Conservation (phyloP, 2,329 filamentous ascomycete genomes). For the Aureobasidium sp. region DNA sequence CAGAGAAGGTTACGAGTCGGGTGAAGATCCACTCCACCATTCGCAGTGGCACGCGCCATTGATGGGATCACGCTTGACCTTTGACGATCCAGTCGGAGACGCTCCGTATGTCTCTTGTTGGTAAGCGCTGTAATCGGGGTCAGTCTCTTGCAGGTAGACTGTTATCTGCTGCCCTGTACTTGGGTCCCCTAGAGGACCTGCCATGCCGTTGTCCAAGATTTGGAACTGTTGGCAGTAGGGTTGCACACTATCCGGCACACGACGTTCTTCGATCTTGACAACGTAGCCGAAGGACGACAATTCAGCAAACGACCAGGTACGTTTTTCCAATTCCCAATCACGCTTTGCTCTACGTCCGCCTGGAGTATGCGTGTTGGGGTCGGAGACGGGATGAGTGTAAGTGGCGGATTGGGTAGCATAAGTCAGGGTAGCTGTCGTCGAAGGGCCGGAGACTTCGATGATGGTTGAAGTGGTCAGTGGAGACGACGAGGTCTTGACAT, state of each 20-base stretch:
- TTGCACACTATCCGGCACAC: slow-evolving; percentile 37
- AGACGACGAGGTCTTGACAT: not conserved
- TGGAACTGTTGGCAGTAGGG: slow-evolving; percentile 60
- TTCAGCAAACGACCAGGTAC: slow-evolving; percentile 1
- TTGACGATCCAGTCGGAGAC: not conserved
- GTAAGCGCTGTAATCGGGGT: slow-evolving; percentile 26
- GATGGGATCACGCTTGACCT: slow-evolving; percentile 15
- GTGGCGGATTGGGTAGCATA: not conserved
- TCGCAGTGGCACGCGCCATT: slow-evolving; percentile 28
- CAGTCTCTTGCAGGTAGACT: slow-evolving; percentile 32
- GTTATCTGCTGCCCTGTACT: slow-evolving; percentile 28
- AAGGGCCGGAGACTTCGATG: slow-evolving; percentile 9
- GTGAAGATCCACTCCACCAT: slow-evolving; percentile 24
- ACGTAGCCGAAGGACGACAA: slow-evolving; percentile 38
- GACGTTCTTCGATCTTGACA: slow-evolving; percentile 58
- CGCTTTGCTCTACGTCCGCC: not conserved
- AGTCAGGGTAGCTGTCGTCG: slow-evolving; percentile 18
- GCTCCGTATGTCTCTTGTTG: slow-evolving; percentile 9
- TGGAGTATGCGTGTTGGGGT: not conserved
- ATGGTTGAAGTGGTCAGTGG: slow-evolving; percentile 13
- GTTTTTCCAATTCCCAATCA: not conserved
- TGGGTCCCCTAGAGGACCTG: slow-evolving; percentile 29
- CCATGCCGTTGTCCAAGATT: slow-evolving; percentile 43
- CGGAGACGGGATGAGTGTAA: not conserved
- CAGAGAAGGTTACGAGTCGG: not conserved